Percentiles rank a stretch among this genome's conserved stretches.
Evolutionary conservation across 768 basidiomycete genomes (phyloP).

Genomic region (Termitomyces sp.): DNA sequence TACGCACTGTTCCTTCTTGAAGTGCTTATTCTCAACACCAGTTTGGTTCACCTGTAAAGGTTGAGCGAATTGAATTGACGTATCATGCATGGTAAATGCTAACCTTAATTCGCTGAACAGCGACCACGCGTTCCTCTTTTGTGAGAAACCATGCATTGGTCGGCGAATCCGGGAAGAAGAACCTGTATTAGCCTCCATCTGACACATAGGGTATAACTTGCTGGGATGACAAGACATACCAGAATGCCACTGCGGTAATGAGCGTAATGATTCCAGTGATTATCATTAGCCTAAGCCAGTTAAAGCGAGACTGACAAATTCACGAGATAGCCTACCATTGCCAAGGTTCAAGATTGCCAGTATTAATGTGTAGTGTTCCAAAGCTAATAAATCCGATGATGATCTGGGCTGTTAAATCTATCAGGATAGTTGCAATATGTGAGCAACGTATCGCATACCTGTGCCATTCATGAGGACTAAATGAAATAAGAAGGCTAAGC

Average conservation of each 20-base stretch:
- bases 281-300: conserved; percentile 50
- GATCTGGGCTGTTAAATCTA: conserved; percentile 52
- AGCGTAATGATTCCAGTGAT: conserved; percentile 61
- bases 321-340: conserved; percentile 46
- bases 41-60: conserved; percentile 36
- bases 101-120: conserved; percentile 61
- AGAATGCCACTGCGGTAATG: conserved; percentile 44
- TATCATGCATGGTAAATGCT: neutral
- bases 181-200: conserved; percentile 27
- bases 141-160: conserved; percentile 74
- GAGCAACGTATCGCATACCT: conserved; percentile 27
- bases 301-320: neutral
- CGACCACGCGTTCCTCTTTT: conserved; percentile 52
- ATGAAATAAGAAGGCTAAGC: neutral
- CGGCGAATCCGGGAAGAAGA: conserved; percentile 71
- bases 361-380: conserved; percentile 57
- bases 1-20: conserved; percentile 73
- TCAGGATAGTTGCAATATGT: neutral
- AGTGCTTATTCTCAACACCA: conserved; percentile 76
- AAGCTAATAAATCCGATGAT: conserved; percentile 65
- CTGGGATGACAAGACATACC: conserved; percentile 27
- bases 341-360: conserved; percentile 57
- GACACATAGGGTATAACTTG: neutral
- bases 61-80: neutral
- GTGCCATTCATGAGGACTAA: conserved; percentile 73